A percentile compares a stretch with the other conserved stretches of the same genome.
Evolutionary conservation across 2,329 filamentous ascomycete genomes (phyloP).

Genomic region (Metarhizium album): DNA sequence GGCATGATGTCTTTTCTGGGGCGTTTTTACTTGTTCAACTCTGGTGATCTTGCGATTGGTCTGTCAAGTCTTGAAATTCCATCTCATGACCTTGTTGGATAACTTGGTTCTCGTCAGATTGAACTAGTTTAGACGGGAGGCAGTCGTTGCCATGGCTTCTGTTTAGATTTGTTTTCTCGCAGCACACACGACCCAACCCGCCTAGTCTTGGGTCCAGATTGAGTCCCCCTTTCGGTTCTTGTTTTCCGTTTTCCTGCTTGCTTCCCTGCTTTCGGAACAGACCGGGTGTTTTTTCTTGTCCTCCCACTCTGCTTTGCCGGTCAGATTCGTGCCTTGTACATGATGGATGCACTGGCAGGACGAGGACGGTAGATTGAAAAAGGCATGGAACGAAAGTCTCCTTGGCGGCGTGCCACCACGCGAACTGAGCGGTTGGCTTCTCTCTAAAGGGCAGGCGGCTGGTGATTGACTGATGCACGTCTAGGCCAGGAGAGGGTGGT

Average conservation of each 20-base stretch:
- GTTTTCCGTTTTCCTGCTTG: background rate
- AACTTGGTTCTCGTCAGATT: background rate
- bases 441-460: background rate
- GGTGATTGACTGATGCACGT: background rate
- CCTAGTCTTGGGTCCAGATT: constrained; percentile 2
- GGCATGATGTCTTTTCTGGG: background rate
- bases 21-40: background rate
- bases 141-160: background rate
- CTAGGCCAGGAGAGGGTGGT: too few species aligned
- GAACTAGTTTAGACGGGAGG: background rate
- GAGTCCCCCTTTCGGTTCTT: background rate
- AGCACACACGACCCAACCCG: background rate
- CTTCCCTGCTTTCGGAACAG: background rate
- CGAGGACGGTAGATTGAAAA: background rate
- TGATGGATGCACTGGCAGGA: background rate
- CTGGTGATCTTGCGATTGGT: background rate
- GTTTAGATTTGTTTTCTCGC: background rate
- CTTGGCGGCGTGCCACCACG: background rate
- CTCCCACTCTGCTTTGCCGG: background rate
- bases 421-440: background rate
- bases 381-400: background rate
- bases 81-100: background rate
- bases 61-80: background rate
- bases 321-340: background rate
- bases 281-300: background rate